Evolutionary conservation across 164 flowering plant species (phyloP), one percentile per base, ranked within the genome.

Genomic region (Vitis labrusca): DNA sequence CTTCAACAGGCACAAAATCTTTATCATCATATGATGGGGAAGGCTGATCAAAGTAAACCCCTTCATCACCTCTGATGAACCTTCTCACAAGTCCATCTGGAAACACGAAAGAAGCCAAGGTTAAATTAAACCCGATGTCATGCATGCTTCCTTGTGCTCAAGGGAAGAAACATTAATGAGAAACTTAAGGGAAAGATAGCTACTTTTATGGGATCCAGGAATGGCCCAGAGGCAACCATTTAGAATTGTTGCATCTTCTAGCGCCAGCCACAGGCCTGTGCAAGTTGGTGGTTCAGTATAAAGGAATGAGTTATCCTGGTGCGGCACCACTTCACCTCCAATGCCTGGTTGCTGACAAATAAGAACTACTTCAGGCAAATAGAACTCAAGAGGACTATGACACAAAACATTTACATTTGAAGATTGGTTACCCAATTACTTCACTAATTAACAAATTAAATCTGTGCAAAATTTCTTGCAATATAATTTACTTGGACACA

Each of bases 211-310:
- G 56, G 98, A 96, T 67, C 97, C 97, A 57, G 95, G 99, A 70
- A 96, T 88, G 62, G 94, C 98, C 98, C 98, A 96, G 19, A 96
- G 85, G 82, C 99, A 90, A 73, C 99, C 98, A 75, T 96, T 93
- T 59, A 66, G 51, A 29, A 79, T 75, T 23, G 90, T 90, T 73
- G 99, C 97, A 80, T 96, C 97, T 81, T 96, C 97, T 37, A 96
- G 78, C 62, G 98, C 99, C 59, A 96, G 80, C 98, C 99, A 91
- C 50, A 96, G 80, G 37, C 98, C 98, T 0, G 91, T 91, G 81
- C 99, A 96, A 51, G 95, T 89, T 70, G 85, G 49, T 27, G 99
- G 98, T 56, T 91, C 89, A 32, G 99, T 93, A 68, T 82, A 85
- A 13, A 96, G 87, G 80, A 96, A 93, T 8, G 98, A 93, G 71